These are phyloP conservation scores for Nannochloropsis limnetica DNA, from an alignment of 352 stramenopile genomes.

Conservation along the genomic window DNA sequence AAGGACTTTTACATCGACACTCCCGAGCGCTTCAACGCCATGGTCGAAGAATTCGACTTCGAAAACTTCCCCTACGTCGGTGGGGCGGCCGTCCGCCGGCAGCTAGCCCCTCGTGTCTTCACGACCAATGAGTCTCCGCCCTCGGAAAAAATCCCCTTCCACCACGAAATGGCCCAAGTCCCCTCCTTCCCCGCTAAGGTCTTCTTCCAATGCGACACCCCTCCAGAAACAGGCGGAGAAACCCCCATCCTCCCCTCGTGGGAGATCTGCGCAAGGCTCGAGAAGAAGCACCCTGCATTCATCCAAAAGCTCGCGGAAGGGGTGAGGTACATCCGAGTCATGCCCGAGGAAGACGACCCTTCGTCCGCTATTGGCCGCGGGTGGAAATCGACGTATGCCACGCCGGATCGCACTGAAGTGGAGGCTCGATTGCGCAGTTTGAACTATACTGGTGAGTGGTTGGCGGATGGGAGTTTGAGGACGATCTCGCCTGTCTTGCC, in stretches of 20 bases:
- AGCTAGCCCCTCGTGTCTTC: constrained; percentile 47
- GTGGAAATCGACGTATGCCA: constrained; percentile 54
- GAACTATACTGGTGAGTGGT: constrained; percentile 50
- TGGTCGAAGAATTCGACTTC: constrained; percentile 44
- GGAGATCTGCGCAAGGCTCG: constrained; percentile 46
- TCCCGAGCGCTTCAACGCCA: constrained; percentile 45
- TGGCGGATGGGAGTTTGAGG: constrained; percentile 43
- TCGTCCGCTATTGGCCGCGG: constrained; percentile 49
- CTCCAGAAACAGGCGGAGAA: constrained; percentile 44
- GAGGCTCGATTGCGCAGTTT: constrained; percentile 42
- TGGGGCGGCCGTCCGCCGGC: constrained; percentile 48
- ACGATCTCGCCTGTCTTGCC: constrained; percentile 49
- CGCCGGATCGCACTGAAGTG: constrained; percentile 35
- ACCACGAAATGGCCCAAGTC: constrained; percentile 51
- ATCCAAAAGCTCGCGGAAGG: constrained; percentile 47
- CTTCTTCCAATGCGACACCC: constrained; percentile 51
- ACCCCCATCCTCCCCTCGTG: constrained; percentile 48
- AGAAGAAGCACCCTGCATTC: constrained; percentile 40
- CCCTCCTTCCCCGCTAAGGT: constrained; percentile 46
- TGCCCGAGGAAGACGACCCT: constrained; percentile 52
- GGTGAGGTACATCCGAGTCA: constrained; percentile 50
- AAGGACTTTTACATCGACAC: constrained; percentile 43
- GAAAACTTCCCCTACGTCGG: constrained; percentile 51
- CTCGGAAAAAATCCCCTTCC: constrained; percentile 50
- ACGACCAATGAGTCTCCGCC: constrained; percentile 51